A percentile compares a stretch with the other conserved stretches of the same genome.
Evolutionary conservation across 306 rosid genomes (phyloP).

Genomic region (Senna tora): DNA sequence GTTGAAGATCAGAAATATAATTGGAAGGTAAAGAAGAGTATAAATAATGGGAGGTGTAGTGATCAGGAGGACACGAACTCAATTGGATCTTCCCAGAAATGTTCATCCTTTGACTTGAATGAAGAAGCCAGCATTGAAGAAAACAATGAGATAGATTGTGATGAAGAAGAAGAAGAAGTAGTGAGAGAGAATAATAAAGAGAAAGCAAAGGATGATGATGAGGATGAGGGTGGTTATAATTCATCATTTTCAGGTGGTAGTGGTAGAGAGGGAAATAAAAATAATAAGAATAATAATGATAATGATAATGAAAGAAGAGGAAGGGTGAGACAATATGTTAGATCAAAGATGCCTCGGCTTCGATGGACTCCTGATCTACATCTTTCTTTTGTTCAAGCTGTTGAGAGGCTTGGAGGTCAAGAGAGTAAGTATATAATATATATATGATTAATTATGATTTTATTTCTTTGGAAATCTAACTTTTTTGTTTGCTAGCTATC

Average conservation of each 20-base stretch:
- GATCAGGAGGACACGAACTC: constrained; percentile 2
- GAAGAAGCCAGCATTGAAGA: constrained; percentile 45
- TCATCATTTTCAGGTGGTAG: no score
- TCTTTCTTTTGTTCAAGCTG: constrained; percentile 73
- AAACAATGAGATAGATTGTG: constrained; percentile 9
- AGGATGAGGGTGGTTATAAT: no score
- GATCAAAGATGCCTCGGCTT: constrained; percentile 87
- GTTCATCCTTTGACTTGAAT: constrained; percentile 54
- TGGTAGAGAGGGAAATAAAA: no score
- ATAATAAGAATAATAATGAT: no score
- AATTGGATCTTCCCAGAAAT: constrained; percentile 42
- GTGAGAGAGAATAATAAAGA: constrained; percentile 34
- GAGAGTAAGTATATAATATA: constrained; percentile 58
- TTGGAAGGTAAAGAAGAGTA: no score
- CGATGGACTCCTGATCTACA: constrained; percentile 95
- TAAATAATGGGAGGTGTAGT: no score
- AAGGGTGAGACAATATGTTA: constrained; percentile 65
- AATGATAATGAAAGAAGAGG: constrained; percentile 39
- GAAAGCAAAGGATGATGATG: constrained; percentile 28
- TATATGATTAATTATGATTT: neutral
- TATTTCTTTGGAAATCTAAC: no score
- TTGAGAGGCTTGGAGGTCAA: constrained; percentile 84
- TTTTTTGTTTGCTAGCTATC: no score
- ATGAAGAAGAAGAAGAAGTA: no score
- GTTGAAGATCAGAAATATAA: no score